Evolutionary conservation across 2,329 filamentous ascomycete genomes (phyloP).

Genomic region (Penicillium sp.): DNA sequence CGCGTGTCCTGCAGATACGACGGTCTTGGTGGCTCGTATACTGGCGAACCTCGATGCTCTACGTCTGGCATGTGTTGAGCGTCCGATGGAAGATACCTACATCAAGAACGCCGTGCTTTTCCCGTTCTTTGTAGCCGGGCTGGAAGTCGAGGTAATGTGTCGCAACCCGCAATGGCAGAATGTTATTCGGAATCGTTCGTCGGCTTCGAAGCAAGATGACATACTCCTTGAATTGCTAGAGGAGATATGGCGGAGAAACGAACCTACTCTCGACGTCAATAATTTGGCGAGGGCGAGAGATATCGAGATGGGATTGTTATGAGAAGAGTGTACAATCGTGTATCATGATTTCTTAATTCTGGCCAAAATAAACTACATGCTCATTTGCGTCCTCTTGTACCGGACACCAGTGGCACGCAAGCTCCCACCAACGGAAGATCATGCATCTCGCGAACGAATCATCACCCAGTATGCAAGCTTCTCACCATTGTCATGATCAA

Average conservation of each 20-base stretch:
- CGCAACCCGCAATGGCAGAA: constrained; percentile 18
- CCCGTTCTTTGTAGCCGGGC: constrained; percentile 24
- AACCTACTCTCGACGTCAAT: constrained; percentile 18
- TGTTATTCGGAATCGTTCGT: constrained; percentile 12
- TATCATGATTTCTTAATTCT: neutral
- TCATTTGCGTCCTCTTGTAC: neutral
- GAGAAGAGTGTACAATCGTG: neutral
- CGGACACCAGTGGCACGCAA: neutral
- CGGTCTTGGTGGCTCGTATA: constrained; percentile 21
- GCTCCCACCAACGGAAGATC: neutral
- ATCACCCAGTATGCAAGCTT: constrained; percentile 24
- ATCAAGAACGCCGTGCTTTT: constrained; percentile 28
- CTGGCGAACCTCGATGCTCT: constrained; percentile 28
- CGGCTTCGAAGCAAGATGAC: constrained; percentile 9
- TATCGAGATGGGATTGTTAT: constrained; percentile 29
- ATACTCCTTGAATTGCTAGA: constrained; percentile 22
- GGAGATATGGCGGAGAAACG: constrained; percentile 23
- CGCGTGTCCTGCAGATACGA: constrained; percentile 11
- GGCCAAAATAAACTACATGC: neutral
- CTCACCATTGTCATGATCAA: constrained; percentile 9
- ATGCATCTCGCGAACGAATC: constrained; percentile 10
- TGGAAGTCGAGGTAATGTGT: constrained; percentile 14
- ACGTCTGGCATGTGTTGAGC: constrained; percentile 17
- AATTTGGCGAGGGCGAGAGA: constrained; percentile 18
- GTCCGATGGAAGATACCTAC: constrained; percentile 14